A percentile compares a stretch with the other conserved stretches of the same genome.
phyloP scores from a whole-genome alignment of 2,329 filamentous ascomycete genomes.

The Monilinia fructigena region DNA sequence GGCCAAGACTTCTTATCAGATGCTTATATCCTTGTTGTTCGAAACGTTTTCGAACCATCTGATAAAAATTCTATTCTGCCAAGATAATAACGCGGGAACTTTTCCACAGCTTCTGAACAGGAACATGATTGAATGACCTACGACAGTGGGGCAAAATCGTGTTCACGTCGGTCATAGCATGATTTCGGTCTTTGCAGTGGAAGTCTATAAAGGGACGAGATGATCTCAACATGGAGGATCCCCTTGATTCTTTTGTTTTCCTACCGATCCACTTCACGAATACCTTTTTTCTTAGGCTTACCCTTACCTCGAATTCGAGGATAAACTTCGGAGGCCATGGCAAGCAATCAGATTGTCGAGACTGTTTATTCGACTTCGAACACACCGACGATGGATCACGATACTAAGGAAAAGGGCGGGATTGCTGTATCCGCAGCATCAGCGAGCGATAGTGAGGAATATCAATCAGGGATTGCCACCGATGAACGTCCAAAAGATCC shows the following conservation, averaged over 20 bases:
- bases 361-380: neutral
- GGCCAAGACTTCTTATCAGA: constrained; percentile 19
- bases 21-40: neutral
- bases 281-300: neutral
- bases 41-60: constrained; percentile 8
- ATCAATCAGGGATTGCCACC: neutral
- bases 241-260: neutral
- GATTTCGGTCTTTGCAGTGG: neutral
- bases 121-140: neutral
- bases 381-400: neutral
- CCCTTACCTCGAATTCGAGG: neutral
- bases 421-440: constrained; percentile 5
- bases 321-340: neutral
- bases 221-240: neutral
- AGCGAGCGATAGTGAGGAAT: constrained; percentile 1
- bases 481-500: neutral
- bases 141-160: constrained; percentile 1
- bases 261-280: neutral
- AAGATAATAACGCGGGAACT: neutral
- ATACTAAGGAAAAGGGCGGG: constrained; percentile 2
- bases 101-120: neutral
- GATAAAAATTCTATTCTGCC: constrained; percentile 18
- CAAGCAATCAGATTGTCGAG: neutral
- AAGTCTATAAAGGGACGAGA: constrained; percentile 16
- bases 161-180: constrained; percentile 14